phyloP scores from a whole-genome alignment of 352 stramenopile species.

The Pythium aphanidermatum region DNA sequence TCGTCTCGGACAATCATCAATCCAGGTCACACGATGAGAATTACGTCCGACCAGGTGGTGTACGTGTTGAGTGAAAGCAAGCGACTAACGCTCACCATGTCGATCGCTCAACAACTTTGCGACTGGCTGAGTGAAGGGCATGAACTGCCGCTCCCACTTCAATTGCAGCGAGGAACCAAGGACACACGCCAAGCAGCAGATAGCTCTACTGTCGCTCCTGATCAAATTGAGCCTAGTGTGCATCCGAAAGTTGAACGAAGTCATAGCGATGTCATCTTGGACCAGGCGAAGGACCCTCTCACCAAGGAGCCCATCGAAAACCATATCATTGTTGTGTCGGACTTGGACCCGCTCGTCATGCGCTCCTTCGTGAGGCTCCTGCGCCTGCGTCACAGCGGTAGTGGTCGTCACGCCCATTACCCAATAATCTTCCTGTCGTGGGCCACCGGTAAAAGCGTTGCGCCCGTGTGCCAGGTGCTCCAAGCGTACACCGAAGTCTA shows the following conservation, averaged over 20 bases:
- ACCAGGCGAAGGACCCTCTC: slow-evolving; percentile 23
- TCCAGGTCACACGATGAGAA: slow-evolving; percentile 35
- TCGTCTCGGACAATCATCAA: slow-evolving; percentile 36
- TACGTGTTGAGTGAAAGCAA: slow-evolving; percentile 70
- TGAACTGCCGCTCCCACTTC: slow-evolving; percentile 23
- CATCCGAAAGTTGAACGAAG: too few species aligned
- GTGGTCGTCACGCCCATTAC: slow-evolving; percentile 32
- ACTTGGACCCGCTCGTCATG: slow-evolving; percentile 37
- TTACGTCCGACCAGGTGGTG: slow-evolving; percentile 40
- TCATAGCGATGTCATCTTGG: slow-evolving; percentile 36
- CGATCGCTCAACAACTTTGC: slow-evolving; percentile 35
- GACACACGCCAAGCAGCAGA: too few species aligned
- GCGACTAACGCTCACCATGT: slow-evolving; percentile 38
- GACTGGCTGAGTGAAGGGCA: slow-evolving; percentile 40
- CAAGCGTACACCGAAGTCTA: slow-evolving; percentile 45
- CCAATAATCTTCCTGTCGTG: slow-evolving; percentile 61
- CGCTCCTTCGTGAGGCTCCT: slow-evolving; percentile 47
- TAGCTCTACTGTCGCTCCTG: too few species aligned
- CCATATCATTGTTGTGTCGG: slow-evolving; percentile 58
- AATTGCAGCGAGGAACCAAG: too few species aligned
- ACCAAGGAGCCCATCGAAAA: slow-evolving; percentile 26
- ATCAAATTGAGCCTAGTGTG: too few species aligned
- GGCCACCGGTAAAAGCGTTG: slow-evolving; percentile 24
- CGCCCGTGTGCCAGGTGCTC: slow-evolving; percentile 20
- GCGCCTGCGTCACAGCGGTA: slow-evolving; percentile 31